Conservation (phyloP, 805 yeast species). For the Candida koratica region DNA sequence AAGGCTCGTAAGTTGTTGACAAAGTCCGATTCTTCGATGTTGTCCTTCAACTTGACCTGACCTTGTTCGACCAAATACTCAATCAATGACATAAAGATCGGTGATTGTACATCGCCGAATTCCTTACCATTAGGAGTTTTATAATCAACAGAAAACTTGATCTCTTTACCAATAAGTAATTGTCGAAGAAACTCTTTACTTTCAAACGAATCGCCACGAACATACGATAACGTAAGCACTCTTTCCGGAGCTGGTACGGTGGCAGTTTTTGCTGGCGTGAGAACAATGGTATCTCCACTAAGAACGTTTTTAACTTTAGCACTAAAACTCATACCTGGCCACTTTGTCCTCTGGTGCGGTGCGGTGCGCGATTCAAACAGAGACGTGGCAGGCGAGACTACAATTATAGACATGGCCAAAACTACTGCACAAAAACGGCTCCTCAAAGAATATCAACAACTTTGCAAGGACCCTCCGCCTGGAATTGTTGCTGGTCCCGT, state of each 20-base stretch:
- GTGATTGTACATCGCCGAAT: slow-evolving; percentile 68
- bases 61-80: slow-evolving; percentile 57
- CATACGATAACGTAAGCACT: slow-evolving; percentile 58
- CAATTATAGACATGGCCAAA: slow-evolving; percentile 22
- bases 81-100: slow-evolving; percentile 56
- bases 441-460: slow-evolving; percentile 84
- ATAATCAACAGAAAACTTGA: slow-evolving; percentile 56
- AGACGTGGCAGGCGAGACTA: too few species aligned
- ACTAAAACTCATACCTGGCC: slow-evolving; percentile 2
- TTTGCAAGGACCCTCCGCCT: slow-evolving; percentile 83
- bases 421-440: slow-evolving; percentile 81
- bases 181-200: slow-evolving; percentile 60
- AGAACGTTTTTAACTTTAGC: slow-evolving; percentile 70
- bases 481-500: slow-evolving; percentile 94
- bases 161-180: slow-evolving; percentile 59
- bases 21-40: slow-evolving; percentile 41
- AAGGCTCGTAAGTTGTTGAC: slow-evolving; percentile 34
- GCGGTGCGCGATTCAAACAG: too few species aligned
- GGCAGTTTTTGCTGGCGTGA: slow-evolving; percentile 45
- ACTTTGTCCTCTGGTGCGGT: slow-evolving; percentile 1
- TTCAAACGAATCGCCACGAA: slow-evolving; percentile 56
- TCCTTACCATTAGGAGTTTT: slow-evolving; percentile 55
- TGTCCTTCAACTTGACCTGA: slow-evolving; percentile 57
- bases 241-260: slow-evolving; percentile 53
- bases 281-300: slow-evolving; percentile 67